Evolutionary conservation across 2,329 filamentous ascomycete genomes (phyloP).

Genomic region (Xylaria sp.): DNA sequence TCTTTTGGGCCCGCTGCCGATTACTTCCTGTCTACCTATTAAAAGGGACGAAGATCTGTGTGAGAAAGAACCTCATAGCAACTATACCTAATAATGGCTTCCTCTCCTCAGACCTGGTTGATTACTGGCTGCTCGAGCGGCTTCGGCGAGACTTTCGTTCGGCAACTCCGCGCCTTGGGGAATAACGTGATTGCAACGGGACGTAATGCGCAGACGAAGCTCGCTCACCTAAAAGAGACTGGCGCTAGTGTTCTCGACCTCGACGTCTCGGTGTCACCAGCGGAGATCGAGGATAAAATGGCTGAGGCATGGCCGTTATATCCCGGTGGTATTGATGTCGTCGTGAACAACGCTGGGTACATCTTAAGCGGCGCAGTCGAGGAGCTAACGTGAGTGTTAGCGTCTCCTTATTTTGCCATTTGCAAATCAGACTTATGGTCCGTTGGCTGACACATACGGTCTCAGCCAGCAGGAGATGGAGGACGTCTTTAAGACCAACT

Average conservation of each 20-base stretch:
- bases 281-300: constrained; percentile 23
- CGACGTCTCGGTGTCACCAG: constrained; percentile 29
- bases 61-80: too few species aligned
- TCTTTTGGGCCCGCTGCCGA: too few species aligned
- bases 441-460: constrained; percentile 6
- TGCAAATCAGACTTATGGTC: background rate
- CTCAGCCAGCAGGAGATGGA: constrained; percentile 34
- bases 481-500: constrained; percentile 39
- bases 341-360: constrained; percentile 46
- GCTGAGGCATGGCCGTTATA: constrained; percentile 24
- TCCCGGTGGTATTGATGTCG: constrained; percentile 39
- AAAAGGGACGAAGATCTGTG: too few species aligned
- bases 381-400: constrained; percentile 28
- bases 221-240: constrained; percentile 41
- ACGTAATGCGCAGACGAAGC: constrained; percentile 39
- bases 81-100: background rate
- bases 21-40: too few species aligned
- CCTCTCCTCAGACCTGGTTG: constrained; percentile 38
- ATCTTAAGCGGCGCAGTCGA: constrained; percentile 34
- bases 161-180: constrained; percentile 41
- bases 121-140: constrained; percentile 49
- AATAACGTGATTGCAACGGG: constrained; percentile 48
- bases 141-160: constrained; percentile 43
- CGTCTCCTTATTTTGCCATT: background rate
- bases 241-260: constrained; percentile 37